Conservation (phyloP, 306 rosid species). For the Hylodesmum podocarpum region DNA sequence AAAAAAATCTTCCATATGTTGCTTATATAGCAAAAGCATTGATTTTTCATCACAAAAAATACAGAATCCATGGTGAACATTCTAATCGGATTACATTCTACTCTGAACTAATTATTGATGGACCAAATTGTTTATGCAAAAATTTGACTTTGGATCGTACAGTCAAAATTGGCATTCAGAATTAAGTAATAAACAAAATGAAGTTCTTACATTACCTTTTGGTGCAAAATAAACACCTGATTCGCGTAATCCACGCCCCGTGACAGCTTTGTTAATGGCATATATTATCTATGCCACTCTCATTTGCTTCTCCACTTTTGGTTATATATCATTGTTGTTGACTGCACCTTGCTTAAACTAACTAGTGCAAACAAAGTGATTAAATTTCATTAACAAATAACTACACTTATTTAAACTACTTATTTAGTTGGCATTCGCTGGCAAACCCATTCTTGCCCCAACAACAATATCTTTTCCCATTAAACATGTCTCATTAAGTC, state of each 20-base stretch:
- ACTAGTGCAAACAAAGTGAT: background rate
- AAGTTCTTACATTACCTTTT: background rate
- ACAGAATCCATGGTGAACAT: background rate
- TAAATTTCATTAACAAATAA: background rate
- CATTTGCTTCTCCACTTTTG: constrained; percentile 14
- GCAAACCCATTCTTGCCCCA: background rate
- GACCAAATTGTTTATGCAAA: constrained; percentile 6
- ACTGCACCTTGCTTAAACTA: constrained; percentile 4
- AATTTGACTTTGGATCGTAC: background rate
- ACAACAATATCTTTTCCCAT: background rate
- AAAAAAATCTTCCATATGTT: background rate
- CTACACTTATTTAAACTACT: background rate
- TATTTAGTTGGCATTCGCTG: background rate
- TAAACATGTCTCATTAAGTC: background rate
- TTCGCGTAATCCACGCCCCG: background rate
- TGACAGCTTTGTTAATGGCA: background rate
- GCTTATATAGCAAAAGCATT: background rate
- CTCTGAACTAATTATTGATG: background rate
- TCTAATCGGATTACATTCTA: background rate
- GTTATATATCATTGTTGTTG: background rate
- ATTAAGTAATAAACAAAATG: background rate
- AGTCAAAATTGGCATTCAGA: background rate
- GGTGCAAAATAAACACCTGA: background rate
- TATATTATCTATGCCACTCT: background rate
- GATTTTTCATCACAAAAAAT: background rate